Base-by-base conservation (phyloP, 1,284 basidiomycete species). In the Fomes fomentarius region DNA sequence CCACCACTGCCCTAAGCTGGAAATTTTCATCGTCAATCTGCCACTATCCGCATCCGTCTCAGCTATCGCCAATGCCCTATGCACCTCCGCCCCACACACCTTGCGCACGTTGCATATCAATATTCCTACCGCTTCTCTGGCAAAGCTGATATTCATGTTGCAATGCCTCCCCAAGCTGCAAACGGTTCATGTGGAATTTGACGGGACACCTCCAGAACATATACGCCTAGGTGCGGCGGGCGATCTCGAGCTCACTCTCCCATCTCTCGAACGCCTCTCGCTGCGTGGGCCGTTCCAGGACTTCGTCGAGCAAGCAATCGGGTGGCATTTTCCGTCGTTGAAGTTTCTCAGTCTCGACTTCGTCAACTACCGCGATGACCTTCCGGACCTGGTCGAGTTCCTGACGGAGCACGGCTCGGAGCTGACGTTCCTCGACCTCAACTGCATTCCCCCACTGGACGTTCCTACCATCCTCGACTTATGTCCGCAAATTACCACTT, bases 121-220 rank as follows among this genome's bases (percentile, higher is more conserved):
- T 54, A 71, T 89, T 9, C 80, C 84, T 0, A 74, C 74, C 2
- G 73, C 79, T 9, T 72, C 77, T 1, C 67, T 88, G 1, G 73
- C 83, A 11, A 85, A 86, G 62, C 76, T 87, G 6, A 87, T 90
- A 37, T 85, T 82, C 81, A 81, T 85, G 8, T 72, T 91, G 1
- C 79, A 83, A 47, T 76, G 79, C 1, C 74, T 90, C 3, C 81
- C 81, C 1, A 69, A 71, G 47, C 71, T 91, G 34, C 69, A 78
- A 10, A 77, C 80, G 2, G 74, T 78, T 2, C 78, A 81, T 54
- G 74, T 91, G 50, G 76, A 83, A 26, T 78, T 89, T 54, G 77
- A 75, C 34, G 68, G 68, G 1, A 61, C 66, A 0, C 43, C 54
- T 0, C 55, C 61, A 2, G 72, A 72, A 15, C 61, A 64, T 10